Evolutionary conservation across 495 filamentous ascomycete species (phyloP), one percentile per base, ranked within the genome.

Genomic region (Rhizodiscina lignyota): DNA sequence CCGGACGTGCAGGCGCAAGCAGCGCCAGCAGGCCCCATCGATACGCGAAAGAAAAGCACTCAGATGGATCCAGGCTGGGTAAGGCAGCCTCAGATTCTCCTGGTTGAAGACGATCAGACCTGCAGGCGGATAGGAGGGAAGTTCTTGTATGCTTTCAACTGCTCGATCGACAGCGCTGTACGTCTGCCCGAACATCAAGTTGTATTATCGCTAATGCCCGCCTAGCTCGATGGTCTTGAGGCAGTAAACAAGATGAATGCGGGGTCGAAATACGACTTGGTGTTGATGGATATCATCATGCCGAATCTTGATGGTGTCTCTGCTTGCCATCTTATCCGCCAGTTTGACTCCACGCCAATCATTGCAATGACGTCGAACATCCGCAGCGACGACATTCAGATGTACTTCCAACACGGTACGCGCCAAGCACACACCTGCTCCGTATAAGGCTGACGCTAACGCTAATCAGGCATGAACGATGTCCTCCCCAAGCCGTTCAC

Each of bases 221-320:
- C 33, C 35, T 48, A 93, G 82, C 70, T 78, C 36, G 83, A 97
- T 58, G 89, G 89, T 10, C 60, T 93, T 34, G 82, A 93, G 55
- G 87, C 89, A 32, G 86, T 94, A 27, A 83, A 82, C 53, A 94
- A 92, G 54, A 76, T 94, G 49, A 84, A 82, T 51, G 61, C 64
- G 21, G 77, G 79, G 12, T 72, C 74, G 13, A 83, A 80, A 22
- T 96, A 91, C 55, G 86, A 96, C 50, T 58, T 97, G 27, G 83
- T 97, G 30, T 68, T 96, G 29, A 97, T 97, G 89, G 91, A 96
- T 59, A 96, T 97, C 45, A 92, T 96, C 40, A 94, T 97, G 87
- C 89, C 89, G 12, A 77, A 87, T 48, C 63, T 97, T 13, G 89
- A 96, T 50, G 89, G 89, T 33, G 84, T 94, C 20, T 92, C 85